phyloP scores from a whole-genome alignment of 139 green algal species.

The Picochlorum sp. region DNA sequence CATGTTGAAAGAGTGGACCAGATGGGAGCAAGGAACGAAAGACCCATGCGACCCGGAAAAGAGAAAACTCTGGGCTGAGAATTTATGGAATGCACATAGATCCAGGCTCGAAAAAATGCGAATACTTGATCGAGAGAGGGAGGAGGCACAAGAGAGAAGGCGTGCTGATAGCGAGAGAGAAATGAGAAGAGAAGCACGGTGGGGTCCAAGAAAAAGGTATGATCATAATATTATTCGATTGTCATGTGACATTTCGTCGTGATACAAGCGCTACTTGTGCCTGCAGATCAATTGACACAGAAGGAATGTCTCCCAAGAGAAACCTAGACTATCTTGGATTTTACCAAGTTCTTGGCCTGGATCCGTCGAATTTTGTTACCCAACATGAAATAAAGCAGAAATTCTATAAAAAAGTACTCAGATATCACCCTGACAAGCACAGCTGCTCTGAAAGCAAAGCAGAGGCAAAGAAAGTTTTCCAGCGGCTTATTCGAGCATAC shows the following conservation, averaged over 20 bases:
- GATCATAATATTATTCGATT: background rate
- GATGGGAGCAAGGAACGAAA: constrained; percentile 56
- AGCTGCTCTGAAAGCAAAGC: constrained; percentile 12
- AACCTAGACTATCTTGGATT: constrained; percentile 63
- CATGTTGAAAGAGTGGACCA: constrained; percentile 55
- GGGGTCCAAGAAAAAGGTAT: constrained; percentile 17
- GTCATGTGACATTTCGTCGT: background rate
- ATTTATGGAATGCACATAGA: constrained; percentile 35
- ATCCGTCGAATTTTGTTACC: constrained; percentile 18
- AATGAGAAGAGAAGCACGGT: constrained; percentile 16
- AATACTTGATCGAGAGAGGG: constrained; percentile 13
- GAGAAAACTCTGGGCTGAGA: constrained; percentile 46
- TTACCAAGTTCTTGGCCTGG: constrained; percentile 60
- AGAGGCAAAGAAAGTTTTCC: constrained; percentile 43
- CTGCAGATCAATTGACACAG: background rate
- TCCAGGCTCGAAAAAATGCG: constrained; percentile 29
- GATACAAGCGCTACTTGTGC: background rate
- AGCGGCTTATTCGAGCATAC: constrained; percentile 50
- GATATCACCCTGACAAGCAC: constrained; percentile 62
- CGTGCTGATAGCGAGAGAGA: constrained; percentile 22
- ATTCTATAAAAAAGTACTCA: constrained; percentile 58
- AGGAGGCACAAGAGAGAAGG: background rate
- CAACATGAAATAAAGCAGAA: constrained; percentile 55
- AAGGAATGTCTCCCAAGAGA: constrained; percentile 5
- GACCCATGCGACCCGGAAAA: constrained; percentile 42